phyloP scores from a whole-genome alignment of 2,329 filamentous ascomycete species.

The Trematosphaeria pertusa region DNA sequence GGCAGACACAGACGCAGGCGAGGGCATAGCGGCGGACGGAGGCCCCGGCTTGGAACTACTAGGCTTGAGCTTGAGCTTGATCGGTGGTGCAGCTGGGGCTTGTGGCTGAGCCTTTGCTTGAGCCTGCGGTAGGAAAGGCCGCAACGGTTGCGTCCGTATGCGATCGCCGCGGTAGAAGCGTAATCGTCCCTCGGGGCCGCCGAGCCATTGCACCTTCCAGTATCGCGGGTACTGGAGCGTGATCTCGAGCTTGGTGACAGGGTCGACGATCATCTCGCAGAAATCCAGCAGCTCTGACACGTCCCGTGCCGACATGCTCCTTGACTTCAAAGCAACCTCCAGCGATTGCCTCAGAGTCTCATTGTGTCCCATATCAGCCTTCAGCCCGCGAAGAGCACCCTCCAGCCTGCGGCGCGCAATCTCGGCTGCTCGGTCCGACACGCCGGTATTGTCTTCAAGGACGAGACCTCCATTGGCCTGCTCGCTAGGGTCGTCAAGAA shows the following conservation, averaged over 20 bases:
- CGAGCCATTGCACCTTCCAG: slow-evolving; percentile 62
- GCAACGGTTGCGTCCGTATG: slow-evolving; percentile 27
- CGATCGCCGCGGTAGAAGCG: slow-evolving; percentile 38
- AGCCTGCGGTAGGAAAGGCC: too few relatives aligned
- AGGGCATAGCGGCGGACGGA: background rate
- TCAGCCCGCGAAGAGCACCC: slow-evolving; percentile 65
- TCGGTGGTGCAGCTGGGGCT: slow-evolving; percentile 1
- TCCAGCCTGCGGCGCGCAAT: slow-evolving; percentile 64
- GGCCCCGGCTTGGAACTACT: background rate
- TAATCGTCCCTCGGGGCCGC: slow-evolving; percentile 32
- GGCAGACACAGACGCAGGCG: too few relatives aligned
- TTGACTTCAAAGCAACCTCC: slow-evolving; percentile 63
- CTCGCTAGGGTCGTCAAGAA: slow-evolving; percentile 34
- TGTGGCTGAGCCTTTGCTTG: too few relatives aligned
- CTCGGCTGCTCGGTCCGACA: slow-evolving; percentile 55
- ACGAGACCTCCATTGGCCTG: slow-evolving; percentile 55
- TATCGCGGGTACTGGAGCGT: slow-evolving; percentile 62
- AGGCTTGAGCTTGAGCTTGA: slow-evolving; percentile 3
- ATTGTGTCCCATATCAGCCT: slow-evolving; percentile 59
- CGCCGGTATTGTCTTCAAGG: slow-evolving; percentile 61
- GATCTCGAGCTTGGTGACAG: slow-evolving; percentile 58
- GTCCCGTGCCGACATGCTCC: slow-evolving; percentile 59
- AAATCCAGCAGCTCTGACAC: slow-evolving; percentile 64
- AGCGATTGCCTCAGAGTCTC: slow-evolving; percentile 59
- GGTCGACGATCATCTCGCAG: slow-evolving; percentile 62